Percentiles rank a stretch among this genome's conserved stretches.
These are phyloP conservation scores for Bombardia bombarda DNA, from an alignment of 495 filamentous ascomycete species.

Conservation along the genomic window DNA sequence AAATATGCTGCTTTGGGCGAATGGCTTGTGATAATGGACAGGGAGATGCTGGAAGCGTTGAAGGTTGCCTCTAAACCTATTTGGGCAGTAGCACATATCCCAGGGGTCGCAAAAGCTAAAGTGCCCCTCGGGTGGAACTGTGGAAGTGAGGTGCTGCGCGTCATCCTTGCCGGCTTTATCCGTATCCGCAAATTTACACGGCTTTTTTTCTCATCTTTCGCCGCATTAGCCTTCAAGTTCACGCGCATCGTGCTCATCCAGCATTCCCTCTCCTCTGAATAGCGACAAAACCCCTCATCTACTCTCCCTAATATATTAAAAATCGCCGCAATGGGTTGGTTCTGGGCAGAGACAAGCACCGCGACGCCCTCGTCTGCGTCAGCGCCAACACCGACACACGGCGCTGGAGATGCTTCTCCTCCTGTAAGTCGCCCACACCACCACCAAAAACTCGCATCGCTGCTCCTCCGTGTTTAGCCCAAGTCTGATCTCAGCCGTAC, in stretches of 20 bases:
- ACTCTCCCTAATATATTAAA: neutral
- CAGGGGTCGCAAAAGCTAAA: too few relatives aligned
- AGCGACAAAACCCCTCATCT: neutral
- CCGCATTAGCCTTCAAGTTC: too few relatives aligned
- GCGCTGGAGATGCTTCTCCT: conserved; percentile 39
- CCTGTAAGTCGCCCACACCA: conserved; percentile 54
- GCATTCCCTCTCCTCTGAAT: neutral
- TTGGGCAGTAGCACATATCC: too few relatives aligned
- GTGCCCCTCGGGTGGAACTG: too few relatives aligned
- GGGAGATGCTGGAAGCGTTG: too few relatives aligned
- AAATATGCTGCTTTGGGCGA: too few relatives aligned
- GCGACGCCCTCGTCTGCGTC: conserved; percentile 27
- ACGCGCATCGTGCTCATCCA: too few relatives aligned
- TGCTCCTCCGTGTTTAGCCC: neutral
- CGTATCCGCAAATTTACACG: neutral
- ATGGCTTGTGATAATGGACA: too few relatives aligned
- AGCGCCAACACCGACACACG: conserved; percentile 15
- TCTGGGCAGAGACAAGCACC: conserved; percentile 74
- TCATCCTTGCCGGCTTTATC: neutral
- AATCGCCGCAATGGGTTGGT: conserved; percentile 76
- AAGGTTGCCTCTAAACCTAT: too few relatives aligned
- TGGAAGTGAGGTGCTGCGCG: too few relatives aligned
- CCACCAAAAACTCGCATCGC: neutral
- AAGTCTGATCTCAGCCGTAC: conserved; percentile 18
- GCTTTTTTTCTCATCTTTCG: conserved; percentile 11